phyloP scores from a whole-genome alignment of 176 grass and related monocot species.

The Juncus effusus region DNA sequence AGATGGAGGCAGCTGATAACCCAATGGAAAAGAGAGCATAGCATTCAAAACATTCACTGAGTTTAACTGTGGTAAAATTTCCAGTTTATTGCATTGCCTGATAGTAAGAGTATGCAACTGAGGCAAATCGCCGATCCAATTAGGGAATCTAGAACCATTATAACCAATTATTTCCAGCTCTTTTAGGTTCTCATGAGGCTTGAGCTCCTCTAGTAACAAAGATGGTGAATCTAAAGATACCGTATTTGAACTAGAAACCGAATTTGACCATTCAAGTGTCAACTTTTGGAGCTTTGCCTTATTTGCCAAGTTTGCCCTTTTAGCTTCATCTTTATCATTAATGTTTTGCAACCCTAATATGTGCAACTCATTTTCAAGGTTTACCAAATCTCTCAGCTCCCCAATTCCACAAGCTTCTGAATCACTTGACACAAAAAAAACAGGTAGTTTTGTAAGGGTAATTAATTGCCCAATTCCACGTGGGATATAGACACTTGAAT shows the following conservation, averaged over 20 bases:
- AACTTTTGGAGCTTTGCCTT: constrained; percentile 31
- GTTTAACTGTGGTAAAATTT: no score
- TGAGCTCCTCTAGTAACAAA: background rate
- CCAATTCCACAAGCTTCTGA: constrained; percentile 2
- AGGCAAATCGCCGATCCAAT: constrained; percentile 23
- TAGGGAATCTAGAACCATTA: constrained; percentile 8
- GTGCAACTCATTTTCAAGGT: constrained; percentile 25
- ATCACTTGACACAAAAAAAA: constrained; percentile 25
- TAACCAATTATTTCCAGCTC: constrained; percentile 14
- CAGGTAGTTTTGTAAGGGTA: constrained; percentile 29
- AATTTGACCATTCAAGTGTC: constrained; percentile 21
- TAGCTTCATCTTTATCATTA: constrained; percentile 2
- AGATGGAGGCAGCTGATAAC: no score
- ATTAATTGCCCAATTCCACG: constrained; percentile 21
- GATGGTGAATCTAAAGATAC: background rate
- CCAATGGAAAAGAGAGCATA: no score
- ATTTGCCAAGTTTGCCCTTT: constrained; percentile 10
- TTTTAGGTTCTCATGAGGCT: constrained; percentile 12
- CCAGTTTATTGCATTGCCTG: no score
- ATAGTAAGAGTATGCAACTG: background rate
- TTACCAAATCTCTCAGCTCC: constrained; percentile 20
- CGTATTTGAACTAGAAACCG: background rate
- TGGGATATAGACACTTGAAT: constrained; percentile 12
- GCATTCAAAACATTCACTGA: no score
- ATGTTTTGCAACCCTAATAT: constrained; percentile 26